Base-by-base conservation (phyloP, 768 basidiomycete species). In the Obba rivulosa region DNA sequence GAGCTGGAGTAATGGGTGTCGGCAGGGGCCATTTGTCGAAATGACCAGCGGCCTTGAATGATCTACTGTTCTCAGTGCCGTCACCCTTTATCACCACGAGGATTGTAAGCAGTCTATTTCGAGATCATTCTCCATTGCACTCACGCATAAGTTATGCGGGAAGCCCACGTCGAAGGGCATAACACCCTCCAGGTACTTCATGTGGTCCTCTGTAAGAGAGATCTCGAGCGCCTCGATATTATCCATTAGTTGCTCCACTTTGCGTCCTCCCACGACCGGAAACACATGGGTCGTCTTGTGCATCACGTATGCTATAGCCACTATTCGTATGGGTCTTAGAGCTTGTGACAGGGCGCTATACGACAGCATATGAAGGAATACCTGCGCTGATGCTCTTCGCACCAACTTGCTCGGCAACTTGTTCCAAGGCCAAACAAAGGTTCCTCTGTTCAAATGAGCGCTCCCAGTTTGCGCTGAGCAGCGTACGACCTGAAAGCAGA, bases 401-500 rank as follows among this genome's bases (percentile, higher is more conserved):
- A 0, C 76, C 77, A 4, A 77, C 64, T 53, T 79, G 74, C 14
- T 58, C 55, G 1, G 78, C 77, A 8, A 81, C 69, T 39, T 74
- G 69, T 53, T 75, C 75, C 14, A 79, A 61, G 0, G 69, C 77
- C 3, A 59, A 51, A 35, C 66, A 66, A 11, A 77, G 58, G 16
- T 62, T 65, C 43, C 51, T 63, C 55, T 80, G 72, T n/a, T 62
- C 50, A 34, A 74, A 72, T 34, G 46, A 74, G 4, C 77, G 69
- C 53, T 72, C 58, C 77, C 78, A 79, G 17, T 63, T 46, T 0
- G 48, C 43, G 10, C 54, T 46, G 5, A 58, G 48, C 1, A 64
- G 17, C 2, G 31, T 56, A 1, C 73, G 73, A 0, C 47, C 76
- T 77, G 31, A 73, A 72, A 38, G 22, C 18, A 8, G 57, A 24